Percentiles rank a stretch among this genome's conserved stretches.
These are phyloP conservation scores for Fusarium palustre DNA, from an alignment of 2,329 filamentous ascomycete species.

Conservation along the genomic window DNA sequence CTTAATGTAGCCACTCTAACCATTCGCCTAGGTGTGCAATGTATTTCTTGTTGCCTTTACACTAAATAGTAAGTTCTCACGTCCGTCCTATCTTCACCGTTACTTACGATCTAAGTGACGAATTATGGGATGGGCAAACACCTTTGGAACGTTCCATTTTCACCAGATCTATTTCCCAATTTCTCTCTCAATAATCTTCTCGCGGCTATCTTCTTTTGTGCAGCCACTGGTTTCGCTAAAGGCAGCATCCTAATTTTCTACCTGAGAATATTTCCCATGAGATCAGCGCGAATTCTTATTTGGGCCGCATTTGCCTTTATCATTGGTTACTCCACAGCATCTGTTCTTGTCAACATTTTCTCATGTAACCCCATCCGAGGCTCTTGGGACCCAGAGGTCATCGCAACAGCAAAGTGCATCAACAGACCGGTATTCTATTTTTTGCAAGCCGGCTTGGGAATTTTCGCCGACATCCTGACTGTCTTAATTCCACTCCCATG, in stretches of 20 bases:
- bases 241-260: slow-evolving; percentile 25
- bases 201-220: slow-evolving; percentile 29
- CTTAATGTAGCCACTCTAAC: not conserved
- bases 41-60: slow-evolving; percentile 18
- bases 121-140: slow-evolving; percentile 31
- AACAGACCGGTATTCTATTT: slow-evolving; percentile 26
- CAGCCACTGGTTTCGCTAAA: slow-evolving; percentile 18
- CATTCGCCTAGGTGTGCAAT: not conserved
- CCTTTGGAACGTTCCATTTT: slow-evolving; percentile 23
- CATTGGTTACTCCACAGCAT: slow-evolving; percentile 18
- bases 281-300: not conserved
- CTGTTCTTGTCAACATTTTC: slow-evolving; percentile 19
- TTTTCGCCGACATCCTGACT: slow-evolving; percentile 21
- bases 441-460: slow-evolving; percentile 16
- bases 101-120: slow-evolving; percentile 4
- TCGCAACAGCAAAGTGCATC: slow-evolving; percentile 13
- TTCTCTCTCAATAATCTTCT: slow-evolving; percentile 21
- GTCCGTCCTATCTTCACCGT: fast-evolving
- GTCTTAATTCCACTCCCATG: slow-evolving; percentile 18
- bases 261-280: slow-evolving; percentile 23
- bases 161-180: slow-evolving; percentile 16
- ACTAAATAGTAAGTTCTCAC: slow-evolving; percentile 8
- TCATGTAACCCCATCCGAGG: slow-evolving; percentile 14
- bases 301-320: slow-evolving; percentile 24
- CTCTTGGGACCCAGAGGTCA: slow-evolving; percentile 8